Conservation (phyloP, 2,329 filamentous ascomycete species). For the Monilinia laxa region DNA sequence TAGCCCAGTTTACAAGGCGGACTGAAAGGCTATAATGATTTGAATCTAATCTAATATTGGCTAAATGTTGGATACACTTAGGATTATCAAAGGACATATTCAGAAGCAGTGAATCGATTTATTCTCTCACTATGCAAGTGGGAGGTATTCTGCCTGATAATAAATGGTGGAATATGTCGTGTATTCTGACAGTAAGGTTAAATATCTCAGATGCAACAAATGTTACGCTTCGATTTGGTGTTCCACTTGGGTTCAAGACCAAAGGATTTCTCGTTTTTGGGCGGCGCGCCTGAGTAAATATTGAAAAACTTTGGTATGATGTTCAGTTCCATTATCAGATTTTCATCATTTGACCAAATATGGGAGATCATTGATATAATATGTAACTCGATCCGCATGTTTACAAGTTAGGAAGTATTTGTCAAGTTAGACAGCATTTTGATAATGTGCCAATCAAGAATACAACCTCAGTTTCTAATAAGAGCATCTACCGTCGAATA, state of each 20-base stretch:
- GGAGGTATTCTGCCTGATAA: too few relatives aligned
- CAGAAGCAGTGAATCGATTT: too few relatives aligned
- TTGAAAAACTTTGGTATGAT: background rate
- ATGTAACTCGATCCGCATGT: background rate
- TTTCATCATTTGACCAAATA: background rate
- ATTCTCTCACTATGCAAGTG: too few relatives aligned
- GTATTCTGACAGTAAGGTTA: background rate
- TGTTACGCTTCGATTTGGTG: background rate
- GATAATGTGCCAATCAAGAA: background rate
- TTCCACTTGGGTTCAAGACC: background rate
- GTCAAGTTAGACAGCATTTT: background rate
- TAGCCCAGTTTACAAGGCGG: too few relatives aligned
- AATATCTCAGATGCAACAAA: background rate
- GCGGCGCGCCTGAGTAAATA: background rate
- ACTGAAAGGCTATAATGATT: background rate
- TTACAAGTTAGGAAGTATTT: background rate
- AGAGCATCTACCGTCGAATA: background rate
- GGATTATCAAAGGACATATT: too few relatives aligned
- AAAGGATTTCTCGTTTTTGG: background rate
- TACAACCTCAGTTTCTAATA: background rate
- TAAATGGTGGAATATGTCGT: too few relatives aligned
- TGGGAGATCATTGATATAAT: background rate
- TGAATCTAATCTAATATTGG: background rate
- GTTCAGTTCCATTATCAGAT: background rate
- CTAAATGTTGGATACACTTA: too few relatives aligned